Evolutionary conservation across 345 rosid species (phyloP).

Genomic region (Eutrema yunnanense): DNA sequence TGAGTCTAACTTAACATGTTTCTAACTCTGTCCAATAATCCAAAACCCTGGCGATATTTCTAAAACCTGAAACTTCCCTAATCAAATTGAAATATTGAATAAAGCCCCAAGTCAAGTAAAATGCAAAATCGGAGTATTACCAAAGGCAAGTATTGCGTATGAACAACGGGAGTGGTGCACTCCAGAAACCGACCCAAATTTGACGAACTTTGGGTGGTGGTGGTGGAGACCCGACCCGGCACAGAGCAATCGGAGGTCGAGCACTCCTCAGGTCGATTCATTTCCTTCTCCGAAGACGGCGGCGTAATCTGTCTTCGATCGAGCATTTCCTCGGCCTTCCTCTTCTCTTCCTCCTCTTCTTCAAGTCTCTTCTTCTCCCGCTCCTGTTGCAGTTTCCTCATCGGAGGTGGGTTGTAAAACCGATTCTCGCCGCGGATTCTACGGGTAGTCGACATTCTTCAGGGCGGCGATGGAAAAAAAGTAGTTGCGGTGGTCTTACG

Average conservation of each 20-base stretch:
- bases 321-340: slow-evolving; percentile 1
- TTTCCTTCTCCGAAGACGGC: background rate
- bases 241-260: slow-evolving; percentile 38
- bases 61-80: background rate
- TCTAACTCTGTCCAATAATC: too few relatives aligned
- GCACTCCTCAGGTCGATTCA: slow-evolving; percentile 32
- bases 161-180: slow-evolving; percentile 63
- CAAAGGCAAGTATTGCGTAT: slow-evolving; percentile 59
- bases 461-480: background rate
- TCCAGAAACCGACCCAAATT: slow-evolving; percentile 86
- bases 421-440: slow-evolving; percentile 42
- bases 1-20: background rate
- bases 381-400: slow-evolving; percentile 35
- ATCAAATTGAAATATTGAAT: background rate
- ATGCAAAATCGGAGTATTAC: slow-evolving; percentile 25
- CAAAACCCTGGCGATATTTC: too few relatives aligned
- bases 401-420: slow-evolving; percentile 47
- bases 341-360: slow-evolving; percentile 22
- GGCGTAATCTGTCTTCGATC: background rate
- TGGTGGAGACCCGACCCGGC: slow-evolving; percentile 25
- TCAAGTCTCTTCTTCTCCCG: slow-evolving; percentile 31
- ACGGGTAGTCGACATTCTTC: slow-evolving; percentile 27
- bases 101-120: background rate
- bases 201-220: slow-evolving; percentile 21
- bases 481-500: slow-evolving; percentile 2